Percentiles rank a stretch among this genome's conserved stretches.
These are phyloP conservation scores for Balakata baccata DNA, from an alignment of 345 rosid species.

Conservation along the genomic window DNA sequence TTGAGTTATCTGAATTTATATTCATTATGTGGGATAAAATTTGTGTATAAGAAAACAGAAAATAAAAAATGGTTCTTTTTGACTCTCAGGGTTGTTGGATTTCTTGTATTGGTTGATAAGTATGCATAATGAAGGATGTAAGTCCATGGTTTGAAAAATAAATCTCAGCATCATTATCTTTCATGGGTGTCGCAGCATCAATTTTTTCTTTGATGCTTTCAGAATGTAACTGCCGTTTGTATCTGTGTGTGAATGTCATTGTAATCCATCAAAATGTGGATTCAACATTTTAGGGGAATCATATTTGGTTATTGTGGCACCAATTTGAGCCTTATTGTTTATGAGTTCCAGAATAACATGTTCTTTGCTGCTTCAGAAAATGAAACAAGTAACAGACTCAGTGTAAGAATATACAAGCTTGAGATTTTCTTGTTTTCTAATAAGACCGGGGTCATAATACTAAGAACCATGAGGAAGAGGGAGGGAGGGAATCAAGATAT, in stretches of 20 bases:
- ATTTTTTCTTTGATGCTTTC: neutral
- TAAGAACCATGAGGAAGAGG: neutral
- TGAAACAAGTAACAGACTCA: neutral
- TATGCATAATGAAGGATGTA: neutral
- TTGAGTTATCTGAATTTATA: neutral
- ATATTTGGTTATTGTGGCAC: neutral
- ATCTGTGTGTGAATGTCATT: neutral
- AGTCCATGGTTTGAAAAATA: neutral
- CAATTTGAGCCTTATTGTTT: neutral
- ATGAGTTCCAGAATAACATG: neutral
- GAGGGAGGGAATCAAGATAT: neutral
- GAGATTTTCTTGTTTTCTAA: neutral
- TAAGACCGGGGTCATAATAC: neutral
- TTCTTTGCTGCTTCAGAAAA: neutral
- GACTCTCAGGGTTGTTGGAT: neutral
- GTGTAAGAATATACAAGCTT: neutral
- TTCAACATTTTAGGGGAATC: neutral
- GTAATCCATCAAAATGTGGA: neutral
- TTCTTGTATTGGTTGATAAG: neutral
- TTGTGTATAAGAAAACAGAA: neutral
- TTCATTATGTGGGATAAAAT: neutral
- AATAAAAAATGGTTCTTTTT: neutral
- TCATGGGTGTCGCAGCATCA: neutral
- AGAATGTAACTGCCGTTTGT: neutral
- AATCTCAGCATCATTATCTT: neutral